These are phyloP conservation scores for Neofusicoccum umdonicola DNA, from an alignment of 2,329 filamentous ascomycete genomes.

Conservation along the genomic window DNA sequence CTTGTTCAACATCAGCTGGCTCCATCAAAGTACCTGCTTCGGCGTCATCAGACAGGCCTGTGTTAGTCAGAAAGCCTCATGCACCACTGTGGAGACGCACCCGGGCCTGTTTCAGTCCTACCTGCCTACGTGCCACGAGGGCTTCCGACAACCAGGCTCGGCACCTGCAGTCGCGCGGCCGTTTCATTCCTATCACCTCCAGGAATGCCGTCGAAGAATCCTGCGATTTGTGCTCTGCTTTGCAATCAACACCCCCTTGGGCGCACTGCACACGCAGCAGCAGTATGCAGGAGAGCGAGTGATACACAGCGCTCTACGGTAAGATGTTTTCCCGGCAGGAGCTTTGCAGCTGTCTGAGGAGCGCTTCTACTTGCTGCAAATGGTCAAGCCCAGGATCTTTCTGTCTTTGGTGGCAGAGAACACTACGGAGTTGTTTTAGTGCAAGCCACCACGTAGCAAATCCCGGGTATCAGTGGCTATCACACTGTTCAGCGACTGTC, in stretches of 20 bases:
- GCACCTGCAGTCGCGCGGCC: constrained; percentile 5
- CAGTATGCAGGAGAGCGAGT: neutral
- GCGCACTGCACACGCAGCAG: neutral
- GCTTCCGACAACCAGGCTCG: neutral
- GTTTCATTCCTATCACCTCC: neutral
- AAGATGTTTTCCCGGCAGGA: neutral
- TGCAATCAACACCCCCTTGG: neutral
- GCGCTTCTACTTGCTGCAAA: neutral
- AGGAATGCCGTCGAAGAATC: neutral
- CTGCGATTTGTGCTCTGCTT: neutral
- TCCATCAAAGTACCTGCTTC: neutral
- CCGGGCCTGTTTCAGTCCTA: neutral
- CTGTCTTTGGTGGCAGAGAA: neutral
- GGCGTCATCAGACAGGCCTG: neutral
- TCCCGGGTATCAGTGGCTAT: neutral
- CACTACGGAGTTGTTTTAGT: neutral
- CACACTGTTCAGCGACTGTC: neutral
- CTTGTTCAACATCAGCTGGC: neutral
- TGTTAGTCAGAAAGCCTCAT: neutral
- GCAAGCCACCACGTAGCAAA: neutral
- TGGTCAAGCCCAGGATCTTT: neutral
- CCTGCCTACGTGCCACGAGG: constrained; percentile 8
- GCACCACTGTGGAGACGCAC: neutral
- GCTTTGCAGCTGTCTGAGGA: neutral
- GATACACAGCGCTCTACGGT: neutral